These are phyloP conservation scores for Aureobasidium mangrovei DNA, from an alignment of 2,329 filamentous ascomycete genomes.

Conservation along the genomic window DNA sequence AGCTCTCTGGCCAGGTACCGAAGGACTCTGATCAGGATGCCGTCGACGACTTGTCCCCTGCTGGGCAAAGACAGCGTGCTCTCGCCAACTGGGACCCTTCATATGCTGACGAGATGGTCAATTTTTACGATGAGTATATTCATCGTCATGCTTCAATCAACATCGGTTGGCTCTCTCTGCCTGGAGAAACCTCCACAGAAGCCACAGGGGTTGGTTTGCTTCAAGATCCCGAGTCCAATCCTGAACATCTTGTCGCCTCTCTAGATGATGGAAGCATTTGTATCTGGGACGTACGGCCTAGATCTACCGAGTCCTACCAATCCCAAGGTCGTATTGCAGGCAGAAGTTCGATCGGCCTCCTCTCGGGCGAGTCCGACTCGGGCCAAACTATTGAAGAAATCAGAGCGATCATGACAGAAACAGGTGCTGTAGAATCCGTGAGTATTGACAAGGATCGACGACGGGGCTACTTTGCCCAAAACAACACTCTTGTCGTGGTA, in stretches of 20 bases:
- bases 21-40: background rate
- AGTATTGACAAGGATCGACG: slow-evolving; percentile 61
- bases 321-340: slow-evolving; percentile 55
- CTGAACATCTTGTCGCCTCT: slow-evolving; percentile 60
- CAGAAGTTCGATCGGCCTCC: slow-evolving; percentile 56
- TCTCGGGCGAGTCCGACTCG: slow-evolving; percentile 42
- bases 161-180: slow-evolving; percentile 67
- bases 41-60: slow-evolving; percentile 10
- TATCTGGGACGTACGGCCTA: slow-evolving; percentile 56
- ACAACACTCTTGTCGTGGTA: slow-evolving; percentile 68
- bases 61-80: slow-evolving; percentile 44
- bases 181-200: slow-evolving; percentile 47
- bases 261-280: slow-evolving; percentile 83
- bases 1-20: background rate
- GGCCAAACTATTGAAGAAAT: background rate
- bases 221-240: slow-evolving; percentile 46
- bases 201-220: slow-evolving; percentile 62
- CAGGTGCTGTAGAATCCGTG: slow-evolving; percentile 69
- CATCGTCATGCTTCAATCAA: slow-evolving; percentile 67
- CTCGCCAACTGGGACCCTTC: slow-evolving; percentile 77
- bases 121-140: slow-evolving; percentile 86
- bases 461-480: slow-evolving; percentile 71
- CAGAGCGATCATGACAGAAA: slow-evolving; percentile 57
- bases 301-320: background rate
- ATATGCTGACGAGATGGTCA: slow-evolving; percentile 60